Percentiles rank a stretch among this genome's conserved stretches.
Conservation (phyloP, 2,329 filamentous ascomycete species). For the Penicillium sp. region DNA sequence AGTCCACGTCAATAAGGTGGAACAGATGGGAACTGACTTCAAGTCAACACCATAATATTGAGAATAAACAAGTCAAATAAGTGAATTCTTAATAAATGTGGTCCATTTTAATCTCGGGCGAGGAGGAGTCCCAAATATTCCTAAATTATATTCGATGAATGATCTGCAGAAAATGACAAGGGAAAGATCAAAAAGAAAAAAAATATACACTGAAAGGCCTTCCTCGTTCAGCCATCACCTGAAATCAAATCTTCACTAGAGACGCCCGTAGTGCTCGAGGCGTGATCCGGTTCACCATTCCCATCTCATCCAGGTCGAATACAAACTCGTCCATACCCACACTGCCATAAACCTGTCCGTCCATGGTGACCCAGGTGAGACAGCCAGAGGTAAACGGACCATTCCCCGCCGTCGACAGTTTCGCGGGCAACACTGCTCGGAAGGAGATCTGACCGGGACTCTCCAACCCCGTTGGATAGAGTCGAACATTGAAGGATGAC, state of each 20-base stretch:
- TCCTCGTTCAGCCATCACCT: background rate
- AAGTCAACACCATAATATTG: no score
- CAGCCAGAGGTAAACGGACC: constrained; percentile 13
- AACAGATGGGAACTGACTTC: no score
- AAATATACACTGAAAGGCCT: background rate
- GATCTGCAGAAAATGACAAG: background rate
- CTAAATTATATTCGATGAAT: no score
- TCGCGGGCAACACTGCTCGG: constrained; percentile 12
- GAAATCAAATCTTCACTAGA: constrained; percentile 2
- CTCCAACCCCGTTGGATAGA: constrained; percentile 22
- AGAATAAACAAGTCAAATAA: no score
- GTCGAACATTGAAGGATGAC: constrained; percentile 13
- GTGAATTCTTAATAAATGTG: no score
- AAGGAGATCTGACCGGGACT: constrained; percentile 12
- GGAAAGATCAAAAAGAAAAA: background rate
- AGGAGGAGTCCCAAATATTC: no score
- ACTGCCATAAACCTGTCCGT: constrained; percentile 14
- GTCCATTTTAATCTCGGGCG: no score
- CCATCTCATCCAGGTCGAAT: constrained; percentile 13
- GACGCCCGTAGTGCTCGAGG: constrained; percentile 11
- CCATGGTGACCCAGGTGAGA: constrained; percentile 13
- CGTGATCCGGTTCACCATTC: constrained; percentile 9
- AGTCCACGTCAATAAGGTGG: no score
- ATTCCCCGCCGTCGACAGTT: background rate
- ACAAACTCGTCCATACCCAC: constrained; percentile 19